Base-by-base conservation (phyloP, 345 rosid species). In the Hirschfeldia incana region DNA sequence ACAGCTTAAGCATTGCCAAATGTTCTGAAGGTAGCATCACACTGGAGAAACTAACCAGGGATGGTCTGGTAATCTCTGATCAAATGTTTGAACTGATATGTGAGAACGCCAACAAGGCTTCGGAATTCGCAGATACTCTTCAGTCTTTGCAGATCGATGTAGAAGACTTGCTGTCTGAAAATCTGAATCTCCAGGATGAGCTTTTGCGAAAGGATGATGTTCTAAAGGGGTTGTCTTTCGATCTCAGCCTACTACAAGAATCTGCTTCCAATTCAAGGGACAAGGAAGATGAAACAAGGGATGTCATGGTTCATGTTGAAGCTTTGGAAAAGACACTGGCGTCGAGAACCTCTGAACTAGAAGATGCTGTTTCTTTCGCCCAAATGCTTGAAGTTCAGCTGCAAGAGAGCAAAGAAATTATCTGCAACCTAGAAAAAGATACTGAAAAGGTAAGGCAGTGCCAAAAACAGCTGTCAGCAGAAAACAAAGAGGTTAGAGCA, bases 191-290 rank as follows among this genome's bases (percentile, higher is more conserved):
- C 73, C 88, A 79, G 66, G 84, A 82, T 65, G 96, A 95, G 86
- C 75, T 91, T 82, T 75, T 77, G 59, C 90, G 98, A 86, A 95
- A 92, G 76, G 94, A 95, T 76, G 94, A 90, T 44, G 85, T 95
- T 82, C 71, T 92, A 26, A 86, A 87, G 64, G 99, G 98, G 69
- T 76, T 95, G 75, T 84, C 81, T 78, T 95, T 95, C 86, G 97
- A 95, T 83, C 83, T 92, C 65, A 89, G 96, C 83, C 82, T 91
- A 74, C 77, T 94, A 79, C 99, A 94, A 78, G 99, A 92, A 75
- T 91, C 99, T 76, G 93, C 96, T 69, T 92, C 98, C 64, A 88
- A 76, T 72, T 82, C 86, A 13, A 89, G 81, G 73, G 99, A 95
- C 79, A 88, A 86, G 79, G 90, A 90, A 80, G 98, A 92, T 84